Conservation (phyloP, 129 eudicot genomes). For the Chrysanthemum seticuspe region DNA sequence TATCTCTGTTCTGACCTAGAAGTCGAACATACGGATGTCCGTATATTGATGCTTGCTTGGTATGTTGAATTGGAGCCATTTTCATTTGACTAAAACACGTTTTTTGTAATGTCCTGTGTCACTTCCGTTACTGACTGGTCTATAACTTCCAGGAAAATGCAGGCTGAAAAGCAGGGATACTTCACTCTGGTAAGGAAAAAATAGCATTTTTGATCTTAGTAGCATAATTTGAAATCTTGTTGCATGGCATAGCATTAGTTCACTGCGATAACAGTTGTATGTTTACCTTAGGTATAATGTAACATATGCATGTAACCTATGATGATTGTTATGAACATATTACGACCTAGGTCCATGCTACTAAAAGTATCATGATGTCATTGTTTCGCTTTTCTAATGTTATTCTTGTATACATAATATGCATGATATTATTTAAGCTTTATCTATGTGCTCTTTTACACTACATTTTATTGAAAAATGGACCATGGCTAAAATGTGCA, state of each 20-base stretch:
- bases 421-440: background rate
- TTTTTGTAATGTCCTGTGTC: slow-evolving; percentile 1
- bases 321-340: slow-evolving; percentile 15
- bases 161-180: slow-evolving; percentile 88
- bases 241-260: background rate
- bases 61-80: slow-evolving; percentile 29
- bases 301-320: slow-evolving; percentile 6
- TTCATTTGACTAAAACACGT: background rate
- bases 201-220: background rate
- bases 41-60: slow-evolving; percentile 98
- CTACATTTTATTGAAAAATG: background rate
- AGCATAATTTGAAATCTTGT: background rate
- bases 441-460: background rate
- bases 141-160: slow-evolving; percentile 78
- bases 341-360: background rate
- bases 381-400: no score
- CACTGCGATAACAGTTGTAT: background rate
- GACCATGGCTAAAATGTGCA: background rate
- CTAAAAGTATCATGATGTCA: background rate
- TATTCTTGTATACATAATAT: no score
- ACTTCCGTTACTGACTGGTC: slow-evolving; percentile 10
- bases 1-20: slow-evolving; percentile 80
- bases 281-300: background rate
- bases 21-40: slow-evolving; percentile 86
- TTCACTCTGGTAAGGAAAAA: slow-evolving; percentile 71